Percentiles rank a stretch among this genome's conserved stretches.
These are phyloP conservation scores for Penicillium verrucosum DNA, from an alignment of 2,329 filamentous ascomycete genomes.

Conservation along the genomic window DNA sequence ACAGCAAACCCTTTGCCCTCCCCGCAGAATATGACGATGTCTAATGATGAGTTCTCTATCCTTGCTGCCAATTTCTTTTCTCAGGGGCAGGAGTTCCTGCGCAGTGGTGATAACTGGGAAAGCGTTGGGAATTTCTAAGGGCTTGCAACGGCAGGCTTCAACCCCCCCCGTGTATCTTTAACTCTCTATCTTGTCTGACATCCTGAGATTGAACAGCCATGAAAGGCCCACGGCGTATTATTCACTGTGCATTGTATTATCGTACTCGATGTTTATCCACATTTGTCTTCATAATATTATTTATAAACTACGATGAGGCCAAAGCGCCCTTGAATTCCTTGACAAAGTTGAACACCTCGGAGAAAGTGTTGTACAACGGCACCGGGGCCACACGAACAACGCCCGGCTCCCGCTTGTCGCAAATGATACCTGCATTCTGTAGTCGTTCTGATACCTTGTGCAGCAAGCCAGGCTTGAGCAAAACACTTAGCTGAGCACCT, in stretches of 20 bases:
- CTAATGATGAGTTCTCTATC: conserved; percentile 46
- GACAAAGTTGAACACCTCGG: conserved; percentile 63
- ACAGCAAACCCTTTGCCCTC: conserved; percentile 18
- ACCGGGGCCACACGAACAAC: conserved; percentile 79
- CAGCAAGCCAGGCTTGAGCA: conserved; percentile 66
- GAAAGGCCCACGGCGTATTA: background rate
- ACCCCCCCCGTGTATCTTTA: background rate
- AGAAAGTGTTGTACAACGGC: conserved; percentile 76
- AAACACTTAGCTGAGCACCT: conserved; percentile 73
- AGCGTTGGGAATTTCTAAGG: conserved; percentile 32
- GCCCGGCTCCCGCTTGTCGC: conserved; percentile 78
- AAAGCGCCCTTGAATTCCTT: conserved; percentile 34
- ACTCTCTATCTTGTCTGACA: background rate
- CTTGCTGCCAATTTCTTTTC: conserved; percentile 50
- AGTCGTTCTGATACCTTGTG: conserved; percentile 64
- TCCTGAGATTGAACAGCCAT: background rate
- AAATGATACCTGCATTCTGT: conserved; percentile 68
- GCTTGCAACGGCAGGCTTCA: background rate
- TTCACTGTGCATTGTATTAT: background rate
- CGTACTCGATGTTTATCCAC: background rate
- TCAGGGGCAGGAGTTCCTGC: conserved; percentile 44
- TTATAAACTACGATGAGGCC: conserved; percentile 7
- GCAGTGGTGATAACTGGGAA: conserved; percentile 39
- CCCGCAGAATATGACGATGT: conserved; percentile 24
- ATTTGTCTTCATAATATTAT: background rate